Evolutionary conservation across 2,329 filamentous ascomycete species (phyloP), one percentile per base, ranked within the genome.

Genomic region (Pseudohalonectria lignicola): DNA sequence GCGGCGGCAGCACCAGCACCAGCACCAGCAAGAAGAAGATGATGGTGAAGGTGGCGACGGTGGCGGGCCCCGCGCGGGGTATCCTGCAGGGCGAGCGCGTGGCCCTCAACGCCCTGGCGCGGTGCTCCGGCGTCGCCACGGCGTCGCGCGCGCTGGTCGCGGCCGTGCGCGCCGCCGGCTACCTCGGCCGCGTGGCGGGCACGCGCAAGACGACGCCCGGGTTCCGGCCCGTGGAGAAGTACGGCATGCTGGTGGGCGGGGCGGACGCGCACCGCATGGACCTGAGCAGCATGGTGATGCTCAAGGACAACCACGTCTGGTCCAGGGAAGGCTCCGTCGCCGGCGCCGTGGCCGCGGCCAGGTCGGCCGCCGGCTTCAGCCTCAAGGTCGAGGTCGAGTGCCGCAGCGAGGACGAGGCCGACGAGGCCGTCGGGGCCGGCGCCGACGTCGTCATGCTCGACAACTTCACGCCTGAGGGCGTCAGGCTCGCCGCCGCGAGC

Each of bases 221-320:
- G 0, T 98, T 96, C 64, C 74, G 92, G 10, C 66, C 96, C 4
- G 88, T 96, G 9, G 92, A 98, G 62, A 98, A 98, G 64, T 98
- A 98, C 60, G 92, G 87, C 49, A 95, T 98, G 82, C 67, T 95
- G 17, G 82, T 94, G 13, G 92, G 90, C 40, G 92, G 92, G 10
- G 88, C 86, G 13, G 92, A 98, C 61, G 76, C 81, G 3, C 92
- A 98, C 60, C 71, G 92, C 23, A 86, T 94, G 62, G 92, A 98
- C 57, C 68, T 98, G 40, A 84, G 79, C 57, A 76, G 81, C 46
- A 96, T 98, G 92, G 88, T 88, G 40, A 98, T 98, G 92, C 71
- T 98, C 47, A 98, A 98, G 67, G 92, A 98, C 62, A 98, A 98
- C 62, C 92, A 98, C 62, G 82, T 98, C 41, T 95, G 90, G 82